Evolutionary conservation across 768 basidiomycete species (phyloP).

Genomic region (Porpolomopsis calyptriformis): DNA sequence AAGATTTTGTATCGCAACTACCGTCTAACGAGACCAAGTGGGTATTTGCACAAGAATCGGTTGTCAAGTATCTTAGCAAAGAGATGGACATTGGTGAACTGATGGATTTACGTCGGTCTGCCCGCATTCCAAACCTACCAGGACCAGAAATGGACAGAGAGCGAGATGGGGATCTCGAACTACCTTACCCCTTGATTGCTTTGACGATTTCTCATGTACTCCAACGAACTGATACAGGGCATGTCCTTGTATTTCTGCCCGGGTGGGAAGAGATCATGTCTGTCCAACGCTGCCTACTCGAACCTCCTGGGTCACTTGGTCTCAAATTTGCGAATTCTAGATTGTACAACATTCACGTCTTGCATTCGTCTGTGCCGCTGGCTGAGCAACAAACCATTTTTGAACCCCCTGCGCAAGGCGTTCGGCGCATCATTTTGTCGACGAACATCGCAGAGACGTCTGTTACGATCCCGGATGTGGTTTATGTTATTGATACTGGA

Average conservation of each 20-base stretch:
- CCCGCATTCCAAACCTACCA: constrained; percentile 7
- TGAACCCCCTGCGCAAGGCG: constrained; percentile 63
- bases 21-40: constrained; percentile 33
- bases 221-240: constrained; percentile 63
- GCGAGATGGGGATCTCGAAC: constrained; percentile 50
- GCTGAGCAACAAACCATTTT: constrained; percentile 86
- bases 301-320: constrained; percentile 38
- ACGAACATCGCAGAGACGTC: constrained; percentile 97
- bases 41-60: constrained; percentile 63
- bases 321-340: constrained; percentile 49
- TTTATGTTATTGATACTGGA: constrained; percentile 86
- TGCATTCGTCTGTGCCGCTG: constrained; percentile 85
- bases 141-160: constrained; percentile 4
- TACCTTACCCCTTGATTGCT: constrained; percentile 74
- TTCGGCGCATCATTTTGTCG: constrained; percentile 81
- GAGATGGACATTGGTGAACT: constrained; percentile 40
- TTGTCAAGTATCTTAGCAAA: constrained; percentile 58
- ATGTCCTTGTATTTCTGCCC: constrained; percentile 85
- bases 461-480: constrained; percentile 89
- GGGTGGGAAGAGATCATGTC: constrained; percentile 85
- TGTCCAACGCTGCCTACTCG: constrained; percentile 54
- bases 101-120: constrained; percentile 21
- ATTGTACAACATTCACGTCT: constrained; percentile 61
- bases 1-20: constrained; percentile 58
- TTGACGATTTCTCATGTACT: constrained; percentile 74